Percentiles rank a stretch among this genome's conserved stretches.
Conservation (phyloP, 768 basidiomycete genomes). For the Artomyces pyxidatus region DNA sequence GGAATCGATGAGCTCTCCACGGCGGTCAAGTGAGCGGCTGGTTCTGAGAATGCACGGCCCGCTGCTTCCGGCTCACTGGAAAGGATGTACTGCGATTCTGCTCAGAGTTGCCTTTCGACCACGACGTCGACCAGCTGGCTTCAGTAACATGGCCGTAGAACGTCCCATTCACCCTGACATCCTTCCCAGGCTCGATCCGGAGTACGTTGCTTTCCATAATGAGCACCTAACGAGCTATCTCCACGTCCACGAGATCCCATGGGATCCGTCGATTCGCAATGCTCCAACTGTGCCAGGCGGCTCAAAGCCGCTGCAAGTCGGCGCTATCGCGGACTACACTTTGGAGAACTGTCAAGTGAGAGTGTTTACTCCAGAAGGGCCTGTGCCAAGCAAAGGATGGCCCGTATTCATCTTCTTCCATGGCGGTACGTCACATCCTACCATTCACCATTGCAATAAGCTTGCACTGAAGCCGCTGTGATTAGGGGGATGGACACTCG, state of each 20-base stretch:
- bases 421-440: conserved; percentile 49
- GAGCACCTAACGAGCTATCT: conserved; percentile 35
- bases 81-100: too few species aligned
- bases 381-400: conserved; percentile 49
- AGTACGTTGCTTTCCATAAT: conserved; percentile 60
- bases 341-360: conserved; percentile 48
- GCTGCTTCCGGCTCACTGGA: too few species aligned
- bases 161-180: conserved; percentile 60
- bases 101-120: too few species aligned
- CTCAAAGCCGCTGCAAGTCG: conserved; percentile 49
- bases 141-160: too few species aligned
- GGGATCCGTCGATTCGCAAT: conserved; percentile 51
- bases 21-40: too few species aligned
- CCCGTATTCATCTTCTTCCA: conserved; percentile 69
- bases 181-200: conserved; percentile 49
- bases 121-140: too few species aligned
- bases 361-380: conserved; percentile 54
- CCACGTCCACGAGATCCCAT: conserved; percentile 49
- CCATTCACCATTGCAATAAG: too few species aligned
- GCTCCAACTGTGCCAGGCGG: conserved; percentile 46
- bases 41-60: too few species aligned
- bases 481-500: conserved; percentile 77
- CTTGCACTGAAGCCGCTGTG: too few species aligned
- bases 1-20: conserved; percentile 19
- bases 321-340: conserved; percentile 42